Conservation (phyloP, 2,329 filamentous ascomycete species). For the Colletotrichum sp. region DNA sequence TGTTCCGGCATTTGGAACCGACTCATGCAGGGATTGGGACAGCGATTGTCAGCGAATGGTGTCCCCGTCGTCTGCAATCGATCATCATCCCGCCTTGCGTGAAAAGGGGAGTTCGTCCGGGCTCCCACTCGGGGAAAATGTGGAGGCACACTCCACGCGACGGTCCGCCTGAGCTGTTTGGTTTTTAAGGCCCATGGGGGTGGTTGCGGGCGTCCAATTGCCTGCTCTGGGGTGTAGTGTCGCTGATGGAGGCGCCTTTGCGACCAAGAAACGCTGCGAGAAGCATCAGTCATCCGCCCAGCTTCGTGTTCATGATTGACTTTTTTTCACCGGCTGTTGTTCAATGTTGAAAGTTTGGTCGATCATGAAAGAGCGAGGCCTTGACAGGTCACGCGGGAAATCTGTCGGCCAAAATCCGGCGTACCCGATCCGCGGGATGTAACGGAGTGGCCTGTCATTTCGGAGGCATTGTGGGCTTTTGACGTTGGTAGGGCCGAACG, state of each 20-base stretch:
- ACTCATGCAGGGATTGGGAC: slow-evolving; percentile 10
- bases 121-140: slow-evolving; percentile 21
- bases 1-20: slow-evolving; percentile 14
- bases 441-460: slow-evolving; percentile 13
- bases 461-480: slow-evolving; percentile 18
- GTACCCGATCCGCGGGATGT: slow-evolving; percentile 1
- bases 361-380: neutral
- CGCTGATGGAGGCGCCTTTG: neutral
- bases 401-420: slow-evolving; percentile 15
- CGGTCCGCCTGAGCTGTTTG: slow-evolving; percentile 11
- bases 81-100: slow-evolving; percentile 18
- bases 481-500: slow-evolving; percentile 14
- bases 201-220: neutral
- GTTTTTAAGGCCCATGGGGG: neutral
- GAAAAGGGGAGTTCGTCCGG: slow-evolving; percentile 21
- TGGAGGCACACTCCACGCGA: slow-evolving; percentile 18
- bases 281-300: neutral
- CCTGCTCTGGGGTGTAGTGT: neutral
- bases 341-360: neutral
- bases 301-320: neutral
- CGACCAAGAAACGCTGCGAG: neutral
- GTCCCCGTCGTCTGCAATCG: slow-evolving; percentile 6
- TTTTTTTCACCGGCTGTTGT: neutral
- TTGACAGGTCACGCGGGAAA: neutral
- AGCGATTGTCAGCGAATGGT: neutral